Conservation (phyloP, 768 basidiomycete species). For the Panus rudis region DNA sequence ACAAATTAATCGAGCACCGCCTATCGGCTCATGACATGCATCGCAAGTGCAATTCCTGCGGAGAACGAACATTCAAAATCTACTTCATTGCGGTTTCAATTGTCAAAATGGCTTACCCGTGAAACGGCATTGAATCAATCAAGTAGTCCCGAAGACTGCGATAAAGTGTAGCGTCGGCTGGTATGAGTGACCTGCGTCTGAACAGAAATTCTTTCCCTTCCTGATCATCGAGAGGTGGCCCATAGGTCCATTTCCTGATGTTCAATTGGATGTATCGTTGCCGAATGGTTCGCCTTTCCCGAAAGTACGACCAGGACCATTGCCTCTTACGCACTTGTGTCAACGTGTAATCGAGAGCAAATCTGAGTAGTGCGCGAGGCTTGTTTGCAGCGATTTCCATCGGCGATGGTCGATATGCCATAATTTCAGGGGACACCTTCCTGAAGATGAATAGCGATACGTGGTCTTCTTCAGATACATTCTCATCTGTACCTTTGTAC, state of each 20-base stretch:
- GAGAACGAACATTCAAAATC: too few species aligned
- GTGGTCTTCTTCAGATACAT: background rate
- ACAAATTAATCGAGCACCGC: conserved; percentile 24
- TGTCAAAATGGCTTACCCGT: conserved; percentile 15
- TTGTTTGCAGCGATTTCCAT: conserved; percentile 15
- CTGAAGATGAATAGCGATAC: conserved; percentile 19
- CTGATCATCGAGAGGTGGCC: conserved; percentile 10
- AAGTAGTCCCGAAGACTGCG: conserved; percentile 11
- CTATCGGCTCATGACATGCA: conserved; percentile 18
- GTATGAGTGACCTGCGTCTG: conserved; percentile 12
- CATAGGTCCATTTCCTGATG: conserved; percentile 16
- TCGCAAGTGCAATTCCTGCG: background rate
- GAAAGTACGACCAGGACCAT: conserved; percentile 26
- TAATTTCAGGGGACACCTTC: conserved; percentile 14
- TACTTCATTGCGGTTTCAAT: too few species aligned
- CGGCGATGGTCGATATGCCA: conserved; percentile 20
- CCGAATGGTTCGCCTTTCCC: conserved; percentile 21
- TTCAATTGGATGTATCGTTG: conserved; percentile 19
- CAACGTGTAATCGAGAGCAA: conserved; percentile 20
- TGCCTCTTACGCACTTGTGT: conserved; percentile 15
- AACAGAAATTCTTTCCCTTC: conserved; percentile 13
- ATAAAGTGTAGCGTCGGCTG: conserved; percentile 22
- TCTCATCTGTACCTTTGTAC: conserved; percentile 3
- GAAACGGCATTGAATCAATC: conserved; percentile 13
- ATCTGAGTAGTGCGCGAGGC: conserved; percentile 25